Evolutionary conservation across 2,329 filamentous ascomycete genomes (phyloP).

Genomic region (Alternaria angustiovoidea): DNA sequence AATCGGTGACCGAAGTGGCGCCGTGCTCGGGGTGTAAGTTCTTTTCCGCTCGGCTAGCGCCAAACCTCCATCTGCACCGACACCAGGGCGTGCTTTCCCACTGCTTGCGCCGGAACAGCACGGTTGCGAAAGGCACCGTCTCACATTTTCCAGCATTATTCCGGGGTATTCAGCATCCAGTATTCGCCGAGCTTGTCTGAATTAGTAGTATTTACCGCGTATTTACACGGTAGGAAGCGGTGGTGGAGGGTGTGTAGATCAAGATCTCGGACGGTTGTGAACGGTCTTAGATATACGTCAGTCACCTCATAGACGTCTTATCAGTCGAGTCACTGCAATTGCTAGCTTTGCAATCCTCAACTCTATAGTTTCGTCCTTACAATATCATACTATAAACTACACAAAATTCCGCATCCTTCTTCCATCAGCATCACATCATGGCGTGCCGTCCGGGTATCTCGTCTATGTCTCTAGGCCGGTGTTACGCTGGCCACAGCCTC

Average conservation of each 20-base stretch:
- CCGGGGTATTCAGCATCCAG: neutral
- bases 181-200: neutral
- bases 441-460: conserved; percentile 72
- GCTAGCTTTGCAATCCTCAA: neutral
- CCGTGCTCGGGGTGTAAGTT: conserved; percentile 8
- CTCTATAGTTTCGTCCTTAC: neutral
- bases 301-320: neutral
- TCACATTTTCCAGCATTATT: conserved; percentile 5
- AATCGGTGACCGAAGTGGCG: conserved; percentile 5
- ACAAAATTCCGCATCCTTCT: neutral
- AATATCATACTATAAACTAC: neutral
- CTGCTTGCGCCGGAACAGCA: conserved; percentile 14
- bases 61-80: neutral
- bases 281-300: conserved; percentile 1
- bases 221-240: conserved; percentile 1
- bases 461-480: conserved; percentile 78
- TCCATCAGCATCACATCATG: conserved; percentile 42
- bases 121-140: conserved; percentile 10
- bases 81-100: neutral
- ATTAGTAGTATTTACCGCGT: neutral
- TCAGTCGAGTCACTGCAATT: neutral
- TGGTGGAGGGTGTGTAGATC: neutral
- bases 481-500: conserved; percentile 71
- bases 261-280: neutral
- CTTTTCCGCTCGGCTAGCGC: conserved; percentile 18